These are phyloP conservation scores for Colletotrichum costaricense DNA, from an alignment of 2,329 filamentous ascomycete species.

Conservation along the genomic window DNA sequence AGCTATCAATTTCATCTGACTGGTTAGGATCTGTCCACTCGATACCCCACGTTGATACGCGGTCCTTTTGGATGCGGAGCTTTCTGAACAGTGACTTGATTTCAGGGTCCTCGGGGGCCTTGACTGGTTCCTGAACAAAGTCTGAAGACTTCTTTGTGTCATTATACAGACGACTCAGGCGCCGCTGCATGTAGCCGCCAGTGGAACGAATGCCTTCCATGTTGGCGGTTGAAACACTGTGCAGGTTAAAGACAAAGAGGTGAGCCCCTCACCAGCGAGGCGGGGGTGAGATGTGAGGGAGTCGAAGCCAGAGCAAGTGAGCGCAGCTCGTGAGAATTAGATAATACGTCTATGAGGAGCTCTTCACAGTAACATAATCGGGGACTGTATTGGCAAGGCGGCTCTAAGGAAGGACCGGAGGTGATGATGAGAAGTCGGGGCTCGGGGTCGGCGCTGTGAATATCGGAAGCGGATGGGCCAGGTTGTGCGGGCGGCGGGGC, in stretches of 20 bases:
- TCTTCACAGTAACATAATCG: conserved; percentile 20
- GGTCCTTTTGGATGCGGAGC: conserved; percentile 82
- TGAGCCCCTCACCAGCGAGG: conserved; percentile 22
- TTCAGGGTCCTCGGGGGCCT: conserved; percentile 74
- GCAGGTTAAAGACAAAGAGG: conserved; percentile 8
- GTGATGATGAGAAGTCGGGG: conserved; percentile 15
- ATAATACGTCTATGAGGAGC: background rate
- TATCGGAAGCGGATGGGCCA: conserved; percentile 20
- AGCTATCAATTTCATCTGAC: conserved; percentile 77
- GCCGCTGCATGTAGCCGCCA: conserved; percentile 67
- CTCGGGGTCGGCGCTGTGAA: conserved; percentile 12
- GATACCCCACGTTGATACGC: conserved; percentile 81
- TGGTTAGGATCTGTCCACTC: conserved; percentile 81
- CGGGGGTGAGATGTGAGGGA: background rate
- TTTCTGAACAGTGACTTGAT: conserved; percentile 79
- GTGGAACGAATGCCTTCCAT: conserved; percentile 66
- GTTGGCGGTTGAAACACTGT: conserved; percentile 6
- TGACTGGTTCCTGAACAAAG: conserved; percentile 74
- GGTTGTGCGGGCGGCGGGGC: conserved; percentile 15
- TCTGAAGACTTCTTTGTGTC: conserved; percentile 84
- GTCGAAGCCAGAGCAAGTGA: background rate
- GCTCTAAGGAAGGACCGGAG: background rate
- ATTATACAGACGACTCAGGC: conserved; percentile 79
- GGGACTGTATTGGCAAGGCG: background rate
- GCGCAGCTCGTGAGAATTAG: background rate